phyloP scores from a whole-genome alignment of 192 early-diverging fungal genomes.

The Coemansia sp. region DNA sequence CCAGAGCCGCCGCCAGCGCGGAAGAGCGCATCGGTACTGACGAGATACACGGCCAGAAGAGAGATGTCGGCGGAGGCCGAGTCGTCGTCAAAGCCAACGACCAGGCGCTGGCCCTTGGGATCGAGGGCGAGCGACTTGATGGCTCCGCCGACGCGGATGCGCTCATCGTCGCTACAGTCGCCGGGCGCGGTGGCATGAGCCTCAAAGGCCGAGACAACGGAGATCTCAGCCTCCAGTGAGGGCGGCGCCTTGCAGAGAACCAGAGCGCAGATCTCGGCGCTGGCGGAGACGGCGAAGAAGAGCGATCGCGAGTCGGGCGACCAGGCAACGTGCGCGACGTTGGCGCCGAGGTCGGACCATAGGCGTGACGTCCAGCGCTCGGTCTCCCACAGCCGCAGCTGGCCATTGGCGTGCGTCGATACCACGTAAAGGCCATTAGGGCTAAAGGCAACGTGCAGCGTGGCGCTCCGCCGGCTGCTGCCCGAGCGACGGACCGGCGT shows the following conservation, averaged over 20 bases:
- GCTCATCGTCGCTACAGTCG: slow-evolving; percentile 10
- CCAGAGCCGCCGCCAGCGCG: slow-evolving; percentile 42
- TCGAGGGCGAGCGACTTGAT: slow-evolving; percentile 51
- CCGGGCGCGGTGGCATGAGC: slow-evolving; percentile 29
- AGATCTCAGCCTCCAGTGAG: slow-evolving; percentile 47
- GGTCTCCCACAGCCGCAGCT: slow-evolving; percentile 57
- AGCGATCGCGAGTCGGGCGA: slow-evolving; percentile 52
- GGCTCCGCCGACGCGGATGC: slow-evolving; percentile 44
- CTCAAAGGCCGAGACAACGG: slow-evolving; percentile 31
- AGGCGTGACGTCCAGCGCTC: slow-evolving; percentile 44
- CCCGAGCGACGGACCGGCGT: slow-evolving; percentile 50
- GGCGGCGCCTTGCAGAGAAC: slow-evolving; percentile 38
- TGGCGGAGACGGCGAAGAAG: slow-evolving; percentile 34
- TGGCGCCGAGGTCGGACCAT: slow-evolving; percentile 47
- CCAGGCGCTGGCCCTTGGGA: slow-evolving; percentile 50
- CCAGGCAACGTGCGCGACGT: slow-evolving; percentile 38
- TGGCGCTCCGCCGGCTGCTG: slow-evolving; percentile 24
- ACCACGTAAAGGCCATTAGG: slow-evolving; percentile 40
- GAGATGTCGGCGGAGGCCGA: slow-evolving; percentile 47
- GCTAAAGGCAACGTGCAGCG: slow-evolving; percentile 34
- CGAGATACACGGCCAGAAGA: slow-evolving; percentile 50
- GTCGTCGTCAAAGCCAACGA: slow-evolving; percentile 43
- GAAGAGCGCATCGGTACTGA: slow-evolving; percentile 43
- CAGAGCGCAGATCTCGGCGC: slow-evolving; percentile 41
- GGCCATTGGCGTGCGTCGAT: slow-evolving; percentile 47